phyloP scores from a whole-genome alignment of 139 green algal species.

The Desmodesmus armatus region DNA sequence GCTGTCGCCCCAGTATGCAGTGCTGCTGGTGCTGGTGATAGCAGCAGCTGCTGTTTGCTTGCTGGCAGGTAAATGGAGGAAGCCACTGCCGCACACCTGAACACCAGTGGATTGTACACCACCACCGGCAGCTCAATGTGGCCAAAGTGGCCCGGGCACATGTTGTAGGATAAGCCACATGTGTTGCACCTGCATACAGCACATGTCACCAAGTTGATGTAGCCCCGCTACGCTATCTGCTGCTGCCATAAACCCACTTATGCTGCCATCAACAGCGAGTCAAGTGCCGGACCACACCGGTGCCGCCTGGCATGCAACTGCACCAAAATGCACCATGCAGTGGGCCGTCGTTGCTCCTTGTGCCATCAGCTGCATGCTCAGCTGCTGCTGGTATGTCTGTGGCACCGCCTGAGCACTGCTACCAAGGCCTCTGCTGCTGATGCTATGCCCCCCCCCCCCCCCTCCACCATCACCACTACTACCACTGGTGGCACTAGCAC shows the following conservation, averaged over 20 bases:
- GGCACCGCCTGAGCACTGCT: background rate
- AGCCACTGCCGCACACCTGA: conserved; percentile 82
- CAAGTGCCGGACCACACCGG: too few species aligned
- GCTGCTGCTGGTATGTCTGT: background rate
- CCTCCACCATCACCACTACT: background rate
- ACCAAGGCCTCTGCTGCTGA: background rate
- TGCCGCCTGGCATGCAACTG: too few species aligned
- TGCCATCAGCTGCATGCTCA: background rate
- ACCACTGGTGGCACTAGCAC: background rate
- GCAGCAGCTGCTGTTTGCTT: too few species aligned
- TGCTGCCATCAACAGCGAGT: too few species aligned
- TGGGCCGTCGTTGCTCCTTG: too few species aligned
- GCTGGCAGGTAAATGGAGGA: background rate
- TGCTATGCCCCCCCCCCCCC: background rate
- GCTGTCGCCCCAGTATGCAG: too few species aligned
- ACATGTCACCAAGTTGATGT: too few species aligned
- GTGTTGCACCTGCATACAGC: conserved; percentile 92
- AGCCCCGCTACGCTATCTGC: too few species aligned
- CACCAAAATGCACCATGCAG: too few species aligned
- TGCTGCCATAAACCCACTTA: too few species aligned
- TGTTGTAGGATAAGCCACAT: conserved; percentile 75
- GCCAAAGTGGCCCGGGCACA: conserved; percentile 98
- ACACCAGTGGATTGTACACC: conserved; percentile 98
- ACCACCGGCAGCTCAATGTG: conserved; percentile 96
- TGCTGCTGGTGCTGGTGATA: background rate